Conservation (phyloP, 139 green algal species). For the Bryopsis sp. region DNA sequence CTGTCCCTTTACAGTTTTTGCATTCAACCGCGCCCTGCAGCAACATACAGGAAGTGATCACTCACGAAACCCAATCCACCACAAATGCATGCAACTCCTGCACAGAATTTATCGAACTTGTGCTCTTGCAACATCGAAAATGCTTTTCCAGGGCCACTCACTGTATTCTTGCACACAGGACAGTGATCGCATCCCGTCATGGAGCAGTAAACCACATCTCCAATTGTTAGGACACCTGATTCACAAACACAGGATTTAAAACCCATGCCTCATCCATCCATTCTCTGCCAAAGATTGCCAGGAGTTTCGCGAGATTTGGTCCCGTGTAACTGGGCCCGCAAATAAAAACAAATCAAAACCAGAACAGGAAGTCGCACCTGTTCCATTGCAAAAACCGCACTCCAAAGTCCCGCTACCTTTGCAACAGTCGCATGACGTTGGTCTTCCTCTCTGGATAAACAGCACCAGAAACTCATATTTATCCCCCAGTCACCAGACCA, state of each 20-base stretch:
- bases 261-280: no score
- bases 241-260: no score
- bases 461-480: no score
- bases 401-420: neutral
- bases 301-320: no score
- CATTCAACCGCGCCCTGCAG: neutral
- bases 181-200: neutral
- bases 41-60: no score
- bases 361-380: neutral
- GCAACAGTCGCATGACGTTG: neutral
- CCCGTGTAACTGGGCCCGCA: no score
- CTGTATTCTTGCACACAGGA: neutral
- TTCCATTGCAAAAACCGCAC: neutral
- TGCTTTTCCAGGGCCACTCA: neutral
- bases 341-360: neutral
- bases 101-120: no score
- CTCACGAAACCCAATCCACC: no score
- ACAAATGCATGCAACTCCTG: no score
- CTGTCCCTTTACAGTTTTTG: neutral
- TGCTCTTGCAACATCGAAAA: no score
- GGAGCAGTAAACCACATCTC: neutral
- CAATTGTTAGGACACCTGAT: neutral
- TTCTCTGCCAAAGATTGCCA: no score
- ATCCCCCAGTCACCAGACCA: no score
- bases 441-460: neutral